A percentile compares a stretch with the other conserved stretches of the same genome.
These are phyloP conservation scores for Exophiala alcalophila DNA, from an alignment of 2,329 filamentous ascomycete genomes.

Conservation along the genomic window DNA sequence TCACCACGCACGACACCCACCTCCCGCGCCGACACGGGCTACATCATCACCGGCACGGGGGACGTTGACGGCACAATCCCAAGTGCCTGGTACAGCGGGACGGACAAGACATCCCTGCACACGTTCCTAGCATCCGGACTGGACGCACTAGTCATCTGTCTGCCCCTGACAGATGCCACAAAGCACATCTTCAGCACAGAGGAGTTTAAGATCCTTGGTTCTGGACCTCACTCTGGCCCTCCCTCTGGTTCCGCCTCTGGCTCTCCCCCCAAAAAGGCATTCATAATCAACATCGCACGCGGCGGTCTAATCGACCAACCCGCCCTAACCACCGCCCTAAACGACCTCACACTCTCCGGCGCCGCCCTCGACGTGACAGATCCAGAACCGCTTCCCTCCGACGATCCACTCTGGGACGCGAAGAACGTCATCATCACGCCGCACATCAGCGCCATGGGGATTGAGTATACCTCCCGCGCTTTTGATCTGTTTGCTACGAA, in stretches of 20 bases:
- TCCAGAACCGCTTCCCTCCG: slow-evolving; percentile 69
- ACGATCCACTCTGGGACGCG: slow-evolving; percentile 66
- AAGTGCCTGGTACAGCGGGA: slow-evolving; percentile 56
- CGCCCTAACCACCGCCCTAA: slow-evolving; percentile 62
- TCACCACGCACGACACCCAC: slow-evolving; percentile 65
- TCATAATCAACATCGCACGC: slow-evolving; percentile 69
- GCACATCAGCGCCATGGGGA: slow-evolving; percentile 58
- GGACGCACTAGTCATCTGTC: slow-evolving; percentile 55
- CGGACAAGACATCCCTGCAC: slow-evolving; percentile 51
- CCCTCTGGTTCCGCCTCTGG: too few species aligned
- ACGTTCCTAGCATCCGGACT: slow-evolving; percentile 55
- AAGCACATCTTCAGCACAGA: slow-evolving; percentile 52
- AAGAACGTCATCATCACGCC: slow-evolving; percentile 68
- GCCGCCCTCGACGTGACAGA: slow-evolving; percentile 77
- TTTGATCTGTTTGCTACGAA: slow-evolving; percentile 60
- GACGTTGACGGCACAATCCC: slow-evolving; percentile 57
- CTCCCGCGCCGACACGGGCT: slow-evolving; percentile 62
- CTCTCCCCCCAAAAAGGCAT: slow-evolving; percentile 6
- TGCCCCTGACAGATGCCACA: slow-evolving; percentile 58
- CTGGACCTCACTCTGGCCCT: too few species aligned
- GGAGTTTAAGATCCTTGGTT: slow-evolving; percentile 57
- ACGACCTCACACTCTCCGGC: slow-evolving; percentile 55
- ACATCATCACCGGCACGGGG: slow-evolving; percentile 65
- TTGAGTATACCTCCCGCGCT: slow-evolving; percentile 55
- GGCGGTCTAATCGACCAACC: slow-evolving; percentile 61